Evolutionary conservation across 495 filamentous ascomycete species (phyloP).

Genomic region (Lindgomyces ingoldianus): DNA sequence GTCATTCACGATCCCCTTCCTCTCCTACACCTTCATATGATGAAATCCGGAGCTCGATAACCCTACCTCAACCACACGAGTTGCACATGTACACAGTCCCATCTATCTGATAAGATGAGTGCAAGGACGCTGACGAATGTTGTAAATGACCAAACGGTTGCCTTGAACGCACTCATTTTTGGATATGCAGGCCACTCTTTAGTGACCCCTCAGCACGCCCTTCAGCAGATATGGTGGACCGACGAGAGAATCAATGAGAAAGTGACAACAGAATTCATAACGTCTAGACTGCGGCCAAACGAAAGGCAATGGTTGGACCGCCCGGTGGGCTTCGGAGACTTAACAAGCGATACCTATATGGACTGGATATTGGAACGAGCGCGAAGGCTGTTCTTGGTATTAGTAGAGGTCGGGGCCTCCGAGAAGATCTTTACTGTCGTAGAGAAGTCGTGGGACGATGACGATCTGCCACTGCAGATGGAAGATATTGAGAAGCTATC

Average conservation of each 20-base stretch:
- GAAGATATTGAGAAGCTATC: constrained; percentile 68
- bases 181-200: constrained; percentile 47
- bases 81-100: neutral
- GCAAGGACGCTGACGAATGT: constrained; percentile 37
- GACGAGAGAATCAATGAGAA: constrained; percentile 72
- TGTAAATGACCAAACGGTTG: constrained; percentile 40
- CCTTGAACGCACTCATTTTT: constrained; percentile 47
- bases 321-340: constrained; percentile 76
- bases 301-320: constrained; percentile 67
- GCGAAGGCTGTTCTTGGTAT: constrained; percentile 76
- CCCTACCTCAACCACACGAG: neutral
- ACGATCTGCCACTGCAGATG: constrained; percentile 77
- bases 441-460: constrained; percentile 84
- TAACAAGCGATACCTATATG: constrained; percentile 88
- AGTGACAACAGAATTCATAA: constrained; percentile 69
- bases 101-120: constrained; percentile 28
- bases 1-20: constrained; percentile 10
- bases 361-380: constrained; percentile 87
- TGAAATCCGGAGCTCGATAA: neutral
- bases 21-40: neutral
- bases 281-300: constrained; percentile 63
- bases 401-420: constrained; percentile 75
- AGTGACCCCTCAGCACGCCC: constrained; percentile 42
- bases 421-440: constrained; percentile 84
- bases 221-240: constrained; percentile 69